Evolutionary conservation across 2,329 filamentous ascomycete genomes (phyloP).

Genomic region (Metarhizium anisopliae): DNA sequence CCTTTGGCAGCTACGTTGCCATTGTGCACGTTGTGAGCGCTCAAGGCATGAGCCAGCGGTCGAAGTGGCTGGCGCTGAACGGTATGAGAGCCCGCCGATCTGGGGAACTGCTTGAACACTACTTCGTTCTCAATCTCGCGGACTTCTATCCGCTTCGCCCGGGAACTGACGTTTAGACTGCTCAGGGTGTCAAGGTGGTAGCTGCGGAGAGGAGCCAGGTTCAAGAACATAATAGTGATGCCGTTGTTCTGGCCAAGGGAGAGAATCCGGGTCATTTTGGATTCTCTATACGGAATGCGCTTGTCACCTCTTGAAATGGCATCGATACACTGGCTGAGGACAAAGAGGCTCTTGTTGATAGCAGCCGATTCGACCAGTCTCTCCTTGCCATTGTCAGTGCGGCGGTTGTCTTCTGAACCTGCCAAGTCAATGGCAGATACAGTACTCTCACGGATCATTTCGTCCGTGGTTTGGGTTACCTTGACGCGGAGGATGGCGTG

Average conservation of each 20-base stretch:
- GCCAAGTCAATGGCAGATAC: conserved; percentile 92
- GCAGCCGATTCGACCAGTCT: conserved; percentile 88
- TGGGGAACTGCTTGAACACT: conserved; percentile 68
- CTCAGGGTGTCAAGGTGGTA: conserved; percentile 92
- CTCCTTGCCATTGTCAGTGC: conserved; percentile 90
- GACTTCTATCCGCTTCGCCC: conserved; percentile 93
- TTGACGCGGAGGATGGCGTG: conserved; percentile 90
- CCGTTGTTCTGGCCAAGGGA: conserved; percentile 92
- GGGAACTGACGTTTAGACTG: conserved; percentile 88
- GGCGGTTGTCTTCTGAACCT: conserved; percentile 88
- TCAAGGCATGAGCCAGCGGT: conserved; percentile 65
- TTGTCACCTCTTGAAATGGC: conserved; percentile 70
- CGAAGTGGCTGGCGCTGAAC: conserved; percentile 66
- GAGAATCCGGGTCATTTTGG: conserved; percentile 93
- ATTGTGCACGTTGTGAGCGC: conserved; percentile 65
- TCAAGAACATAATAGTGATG: conserved; percentile 92
- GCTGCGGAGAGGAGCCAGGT: conserved; percentile 80
- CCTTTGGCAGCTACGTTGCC: conserved; percentile 37
- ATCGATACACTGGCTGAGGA: conserved; percentile 89
- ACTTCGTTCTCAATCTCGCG: conserved; percentile 94
- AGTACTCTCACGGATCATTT: conserved; percentile 65
- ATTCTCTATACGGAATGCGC: conserved; percentile 86
- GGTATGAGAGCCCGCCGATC: conserved; percentile 34
- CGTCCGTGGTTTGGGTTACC: conserved; percentile 64
- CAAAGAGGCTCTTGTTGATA: conserved; percentile 96